These are phyloP conservation scores for Flaveria bidentis DNA, from an alignment of 129 eudicot species.

Conservation along the genomic window DNA sequence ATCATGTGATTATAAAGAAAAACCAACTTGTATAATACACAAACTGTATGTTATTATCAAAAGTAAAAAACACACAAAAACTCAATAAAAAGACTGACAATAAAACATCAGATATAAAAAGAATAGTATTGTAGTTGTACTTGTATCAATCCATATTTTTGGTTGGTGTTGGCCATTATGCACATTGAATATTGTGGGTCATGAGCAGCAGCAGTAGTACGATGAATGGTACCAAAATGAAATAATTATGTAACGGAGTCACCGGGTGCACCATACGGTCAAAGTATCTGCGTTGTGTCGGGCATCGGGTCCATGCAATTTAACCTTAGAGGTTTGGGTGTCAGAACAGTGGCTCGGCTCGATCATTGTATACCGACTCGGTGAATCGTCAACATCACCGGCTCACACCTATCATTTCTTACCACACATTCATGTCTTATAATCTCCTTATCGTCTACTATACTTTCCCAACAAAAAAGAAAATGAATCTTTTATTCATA, in stretches of 20 bases:
- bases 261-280: conserved; percentile 16
- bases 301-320: not conserved
- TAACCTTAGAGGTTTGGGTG: not conserved
- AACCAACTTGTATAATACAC: not conserved
- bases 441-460: not conserved
- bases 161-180: conserved; percentile 30
- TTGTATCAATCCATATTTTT: conserved; percentile 5
- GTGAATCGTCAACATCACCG: conserved; percentile 21
- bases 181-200: conserved; percentile 26
- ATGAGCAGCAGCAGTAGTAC: not conserved
- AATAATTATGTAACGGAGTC: not conserved
- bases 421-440: conserved; percentile 24
- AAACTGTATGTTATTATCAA: not conserved
- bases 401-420: not conserved
- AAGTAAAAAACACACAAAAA: not conserved
- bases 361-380: conserved; percentile 13
- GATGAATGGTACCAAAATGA: conserved; percentile 1
- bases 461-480: not conserved
- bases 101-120: not conserved
- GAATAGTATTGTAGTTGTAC: not conserved
- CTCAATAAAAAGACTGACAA: not conserved
- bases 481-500: too few relatives aligned
- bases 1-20: not conserved
- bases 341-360: conserved; percentile 22
- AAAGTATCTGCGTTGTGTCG: conserved; percentile 16